A percentile compares a stretch with the other conserved stretches of the same genome.
Evolutionary conservation across 2,329 filamentous ascomycete genomes (phyloP).

Genomic region (Pseudovirgaria hyperparasitica): DNA sequence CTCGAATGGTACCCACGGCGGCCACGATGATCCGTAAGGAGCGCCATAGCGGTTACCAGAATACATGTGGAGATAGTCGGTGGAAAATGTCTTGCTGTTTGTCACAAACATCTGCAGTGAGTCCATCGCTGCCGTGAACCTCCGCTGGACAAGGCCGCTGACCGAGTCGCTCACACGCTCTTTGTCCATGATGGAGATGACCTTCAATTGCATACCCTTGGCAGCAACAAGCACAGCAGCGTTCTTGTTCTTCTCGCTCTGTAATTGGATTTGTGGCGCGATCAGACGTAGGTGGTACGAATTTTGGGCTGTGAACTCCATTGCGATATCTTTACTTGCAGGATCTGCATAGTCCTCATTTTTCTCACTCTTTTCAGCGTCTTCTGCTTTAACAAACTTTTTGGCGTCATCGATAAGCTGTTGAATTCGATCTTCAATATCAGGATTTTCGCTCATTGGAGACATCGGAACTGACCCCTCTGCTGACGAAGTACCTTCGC

Average conservation of each 20-base stretch:
- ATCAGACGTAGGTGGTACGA: slow-evolving; percentile 92
- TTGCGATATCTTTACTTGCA: slow-evolving; percentile 59
- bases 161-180: slow-evolving; percentile 83
- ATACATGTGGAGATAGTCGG: slow-evolving; percentile 80
- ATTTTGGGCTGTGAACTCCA: slow-evolving; percentile 82
- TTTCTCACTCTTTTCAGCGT: slow-evolving; percentile 16
- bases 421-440: slow-evolving; percentile 74
- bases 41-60: slow-evolving; percentile 88
- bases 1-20: slow-evolving; percentile 95
- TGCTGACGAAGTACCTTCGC: slow-evolving; percentile 15
- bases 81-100: slow-evolving; percentile 78
- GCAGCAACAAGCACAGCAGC: slow-evolving; percentile 93
- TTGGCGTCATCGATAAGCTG: slow-evolving; percentile 75
- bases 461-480: slow-evolving; percentile 7
- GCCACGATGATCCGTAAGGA: slow-evolving; percentile 76
- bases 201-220: slow-evolving; percentile 96
- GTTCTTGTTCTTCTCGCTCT: slow-evolving; percentile 96
- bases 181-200: slow-evolving; percentile 97
- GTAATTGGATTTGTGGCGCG: slow-evolving; percentile 92
- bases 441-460: slow-evolving; percentile 31
- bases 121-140: slow-evolving; percentile 92
- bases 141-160: slow-evolving; percentile 85
- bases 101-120: slow-evolving; percentile 97
- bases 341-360: slow-evolving; percentile 19
- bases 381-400: slow-evolving; percentile 58